phyloP scores from a whole-genome alignment of 371 early-diverging fungal species.

The Rhizopus delemar region DNA sequence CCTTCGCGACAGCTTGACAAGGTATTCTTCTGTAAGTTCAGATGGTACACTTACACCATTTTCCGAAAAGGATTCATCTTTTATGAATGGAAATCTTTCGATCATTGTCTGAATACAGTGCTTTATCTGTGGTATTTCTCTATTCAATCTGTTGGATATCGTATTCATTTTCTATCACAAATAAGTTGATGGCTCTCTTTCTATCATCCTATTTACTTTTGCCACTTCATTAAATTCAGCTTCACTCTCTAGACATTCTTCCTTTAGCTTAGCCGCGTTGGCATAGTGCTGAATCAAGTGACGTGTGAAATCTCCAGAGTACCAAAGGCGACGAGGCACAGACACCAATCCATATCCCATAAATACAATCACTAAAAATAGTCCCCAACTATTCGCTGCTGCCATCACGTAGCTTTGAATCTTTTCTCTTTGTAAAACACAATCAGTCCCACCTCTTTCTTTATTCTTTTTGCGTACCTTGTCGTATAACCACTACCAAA shows the following conservation, averaged over 20 bases:
- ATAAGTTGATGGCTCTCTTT: neutral
- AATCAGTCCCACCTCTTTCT: no score
- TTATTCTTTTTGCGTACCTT: conserved; percentile 19
- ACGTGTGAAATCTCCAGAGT: conserved; percentile 59
- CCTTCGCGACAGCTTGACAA: conserved; percentile 51
- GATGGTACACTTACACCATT: conserved; percentile 43
- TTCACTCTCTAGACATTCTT: conserved; percentile 75
- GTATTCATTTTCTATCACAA: conserved; percentile 37
- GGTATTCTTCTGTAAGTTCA: conserved; percentile 58
- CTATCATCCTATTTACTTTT: conserved; percentile 40
- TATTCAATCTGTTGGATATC: conserved; percentile 27
- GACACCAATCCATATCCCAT: conserved; percentile 93
- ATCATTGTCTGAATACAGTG: conserved; percentile 59
- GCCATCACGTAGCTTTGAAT: conserved; percentile 88
- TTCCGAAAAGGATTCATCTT: conserved; percentile 31
- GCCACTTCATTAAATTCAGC: conserved; percentile 70
- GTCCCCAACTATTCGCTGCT: conserved; percentile 90
- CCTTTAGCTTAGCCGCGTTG: conserved; percentile 72
- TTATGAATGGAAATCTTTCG: conserved; percentile 50
- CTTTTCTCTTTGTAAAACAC: conserved; percentile 46
- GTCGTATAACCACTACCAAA: conserved; percentile 56
- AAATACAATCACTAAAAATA: conserved; percentile 81
- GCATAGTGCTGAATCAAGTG: conserved; percentile 68
- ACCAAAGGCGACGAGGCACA: conserved; percentile 86
- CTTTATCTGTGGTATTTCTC: conserved; percentile 45